phyloP scores from a whole-genome alignment of 2,329 filamentous ascomycete genomes.

The Colletotrichum horii region DNA sequence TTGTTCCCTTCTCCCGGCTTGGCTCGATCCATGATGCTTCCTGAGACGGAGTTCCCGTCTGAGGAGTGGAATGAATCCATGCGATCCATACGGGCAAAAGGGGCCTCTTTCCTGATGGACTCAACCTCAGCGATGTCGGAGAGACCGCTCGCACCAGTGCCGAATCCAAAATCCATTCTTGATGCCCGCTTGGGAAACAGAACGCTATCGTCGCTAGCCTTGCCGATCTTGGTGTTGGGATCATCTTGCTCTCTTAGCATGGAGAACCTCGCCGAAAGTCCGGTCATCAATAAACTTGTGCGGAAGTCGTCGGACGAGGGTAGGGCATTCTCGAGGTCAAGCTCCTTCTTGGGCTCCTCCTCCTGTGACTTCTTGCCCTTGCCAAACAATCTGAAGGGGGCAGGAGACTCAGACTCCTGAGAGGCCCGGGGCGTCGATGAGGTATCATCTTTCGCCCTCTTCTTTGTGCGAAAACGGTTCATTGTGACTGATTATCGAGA shows the following conservation, averaged over 20 bases:
- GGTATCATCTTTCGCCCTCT: slow-evolving; percentile 67
- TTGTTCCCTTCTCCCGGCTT: slow-evolving; percentile 90
- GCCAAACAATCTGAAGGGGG: slow-evolving; percentile 60
- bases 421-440: slow-evolving; percentile 48
- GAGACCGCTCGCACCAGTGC: slow-evolving; percentile 52
- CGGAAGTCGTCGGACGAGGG: slow-evolving; percentile 89
- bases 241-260: slow-evolving; percentile 97
- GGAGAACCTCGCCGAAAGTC: slow-evolving; percentile 92
- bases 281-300: slow-evolving; percentile 94
- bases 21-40: slow-evolving; percentile 83
- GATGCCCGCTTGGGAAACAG: slow-evolving; percentile 83
- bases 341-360: slow-evolving; percentile 64
- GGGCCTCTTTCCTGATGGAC: slow-evolving; percentile 70
- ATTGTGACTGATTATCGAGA: slow-evolving; percentile 48
- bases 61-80: slow-evolving; percentile 69
- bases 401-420: slow-evolving; percentile 58
- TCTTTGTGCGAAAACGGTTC: slow-evolving; percentile 81
- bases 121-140: slow-evolving; percentile 91
- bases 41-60: slow-evolving; percentile 67
- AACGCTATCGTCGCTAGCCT: slow-evolving; percentile 95
- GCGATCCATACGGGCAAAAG: slow-evolving; percentile 64
- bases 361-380: slow-evolving; percentile 59
- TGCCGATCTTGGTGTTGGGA: slow-evolving; percentile 85
- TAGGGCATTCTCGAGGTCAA: slow-evolving; percentile 77
- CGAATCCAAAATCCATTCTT: slow-evolving; percentile 70